phyloP scores from a whole-genome alignment of 1,139 yeast genomes.

The Waltiozyma solani region DNA sequence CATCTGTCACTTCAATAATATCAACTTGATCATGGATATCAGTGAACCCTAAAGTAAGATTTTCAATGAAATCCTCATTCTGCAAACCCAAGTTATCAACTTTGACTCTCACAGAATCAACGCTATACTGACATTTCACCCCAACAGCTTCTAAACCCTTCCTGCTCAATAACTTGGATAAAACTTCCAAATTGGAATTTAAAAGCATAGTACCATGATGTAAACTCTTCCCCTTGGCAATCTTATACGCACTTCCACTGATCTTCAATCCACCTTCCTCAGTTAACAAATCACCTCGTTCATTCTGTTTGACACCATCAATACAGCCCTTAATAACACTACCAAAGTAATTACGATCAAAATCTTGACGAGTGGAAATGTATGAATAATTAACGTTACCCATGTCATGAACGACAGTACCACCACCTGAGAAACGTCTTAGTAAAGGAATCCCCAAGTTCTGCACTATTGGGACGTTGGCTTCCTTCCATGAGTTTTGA shows the following conservation, averaged over 20 bases:
- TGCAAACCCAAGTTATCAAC: conserved; percentile 54
- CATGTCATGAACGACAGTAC: conserved; percentile 92
- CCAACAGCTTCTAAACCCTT: conserved; percentile 30
- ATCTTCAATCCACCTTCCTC: conserved; percentile 48
- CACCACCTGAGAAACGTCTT: conserved; percentile 88
- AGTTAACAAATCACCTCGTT: conserved; percentile 70
- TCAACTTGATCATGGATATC: conserved; percentile 19
- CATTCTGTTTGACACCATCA: conserved; percentile 37
- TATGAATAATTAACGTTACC: conserved; percentile 87
- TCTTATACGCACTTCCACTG: conserved; percentile 31
- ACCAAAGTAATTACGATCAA: conserved; percentile 26
- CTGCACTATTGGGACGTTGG: conserved; percentile 51
- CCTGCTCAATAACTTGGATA: conserved; percentile 49
- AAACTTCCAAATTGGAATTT: conserved; percentile 45
- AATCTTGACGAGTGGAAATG: conserved; percentile 59
- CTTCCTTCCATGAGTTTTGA: conserved; percentile 91
- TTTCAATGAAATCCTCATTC: conserved; percentile 35
- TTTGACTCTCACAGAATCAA: conserved; percentile 69
- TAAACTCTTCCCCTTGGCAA: conserved; percentile 53
- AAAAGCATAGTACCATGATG: conserved; percentile 97
- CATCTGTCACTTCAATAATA: conserved; percentile 19
- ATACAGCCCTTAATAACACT: conserved; percentile 8
- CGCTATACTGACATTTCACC: conserved; percentile 39
- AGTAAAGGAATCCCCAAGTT: conserved; percentile 52
- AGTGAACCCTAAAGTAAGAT: conserved; percentile 37